These are phyloP conservation scores for Saprolegnia diclina DNA, from an alignment of 352 stramenopile genomes.

Conservation along the genomic window DNA sequence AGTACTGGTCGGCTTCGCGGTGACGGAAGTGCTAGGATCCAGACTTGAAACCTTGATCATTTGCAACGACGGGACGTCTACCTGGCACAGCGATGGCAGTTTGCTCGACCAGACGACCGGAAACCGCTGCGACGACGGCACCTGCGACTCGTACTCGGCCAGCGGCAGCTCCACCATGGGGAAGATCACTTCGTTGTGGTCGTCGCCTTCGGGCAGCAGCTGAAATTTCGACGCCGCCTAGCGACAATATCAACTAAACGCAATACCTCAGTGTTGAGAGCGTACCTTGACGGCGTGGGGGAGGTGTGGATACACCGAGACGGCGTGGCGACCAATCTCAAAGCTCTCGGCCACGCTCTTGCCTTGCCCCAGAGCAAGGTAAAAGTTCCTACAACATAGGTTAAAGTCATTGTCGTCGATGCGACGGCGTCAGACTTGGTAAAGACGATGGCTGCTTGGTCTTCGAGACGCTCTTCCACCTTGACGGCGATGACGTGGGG, in stretches of 20 bases:
- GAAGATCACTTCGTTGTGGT: slow-evolving; percentile 81
- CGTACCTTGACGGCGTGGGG: slow-evolving; percentile 15
- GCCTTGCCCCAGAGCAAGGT: slow-evolving; percentile 63
- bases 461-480: slow-evolving; percentile 79
- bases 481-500: slow-evolving; percentile 88
- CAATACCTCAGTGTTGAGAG: background rate
- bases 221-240: slow-evolving; percentile 67
- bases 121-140: slow-evolving; percentile 47
- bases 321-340: slow-evolving; percentile 62
- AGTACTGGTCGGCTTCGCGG: slow-evolving; percentile 71
- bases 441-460: slow-evolving; percentile 82
- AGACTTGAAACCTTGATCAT: background rate
- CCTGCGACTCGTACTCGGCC: slow-evolving; percentile 40
- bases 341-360: slow-evolving; percentile 70
- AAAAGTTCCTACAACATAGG: slow-evolving; percentile 37
- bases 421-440: slow-evolving; percentile 33
- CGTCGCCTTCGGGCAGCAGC: slow-evolving; percentile 60
- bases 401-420: background rate
- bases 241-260: background rate
- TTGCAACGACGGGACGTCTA: slow-evolving; percentile 12
- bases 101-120: slow-evolving; percentile 77
- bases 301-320: slow-evolving; percentile 56
- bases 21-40: slow-evolving; percentile 54
- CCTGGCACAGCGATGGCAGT: slow-evolving; percentile 66
- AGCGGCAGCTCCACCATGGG: slow-evolving; percentile 50